Conservation (phyloP, 139 green algal genomes). For the Chlamydomonas eustigma region DNA sequence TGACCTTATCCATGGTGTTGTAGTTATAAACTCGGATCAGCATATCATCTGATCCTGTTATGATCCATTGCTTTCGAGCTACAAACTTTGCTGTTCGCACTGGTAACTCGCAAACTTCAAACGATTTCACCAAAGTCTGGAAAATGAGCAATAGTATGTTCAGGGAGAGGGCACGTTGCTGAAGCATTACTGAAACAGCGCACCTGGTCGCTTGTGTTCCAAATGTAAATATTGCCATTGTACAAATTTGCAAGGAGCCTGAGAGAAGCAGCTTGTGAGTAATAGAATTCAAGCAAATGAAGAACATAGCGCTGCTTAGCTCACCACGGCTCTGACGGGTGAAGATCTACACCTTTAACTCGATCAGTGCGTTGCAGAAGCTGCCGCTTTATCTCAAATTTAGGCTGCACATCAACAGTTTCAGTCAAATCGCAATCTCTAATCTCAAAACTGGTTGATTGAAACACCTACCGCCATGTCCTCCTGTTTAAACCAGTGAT, state of each 20-base stretch:
- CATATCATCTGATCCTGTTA: constrained; percentile 96
- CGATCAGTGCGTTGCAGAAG: constrained; percentile 94
- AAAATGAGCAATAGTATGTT: background rate
- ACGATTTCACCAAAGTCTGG: constrained; percentile 95
- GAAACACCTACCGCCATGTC: no score
- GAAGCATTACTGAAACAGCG: background rate
- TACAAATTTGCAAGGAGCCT: constrained; percentile 96
- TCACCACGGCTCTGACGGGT: constrained; percentile 97
- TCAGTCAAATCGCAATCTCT: background rate
- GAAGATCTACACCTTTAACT: constrained; percentile 97
- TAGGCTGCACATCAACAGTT: background rate
- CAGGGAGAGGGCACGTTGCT: background rate
- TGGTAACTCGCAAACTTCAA: constrained; percentile 95
- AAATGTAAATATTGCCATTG: constrained; percentile 96
- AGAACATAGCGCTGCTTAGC: constrained; percentile 14
- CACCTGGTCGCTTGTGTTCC: constrained; percentile 86
- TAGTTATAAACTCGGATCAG: constrained; percentile 98
- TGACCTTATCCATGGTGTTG: constrained; percentile 98
- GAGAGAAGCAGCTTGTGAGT: constrained; percentile 2
- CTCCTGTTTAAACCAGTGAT: no score
- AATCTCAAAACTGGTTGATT: no score
- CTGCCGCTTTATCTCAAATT: constrained; percentile 53
- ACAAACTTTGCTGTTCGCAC: constrained; percentile 96
- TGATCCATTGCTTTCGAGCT: constrained; percentile 94
- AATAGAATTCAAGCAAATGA: background rate